A percentile compares a stretch with the other conserved stretches of the same genome.
Conservation (phyloP, 192 early-diverging fungal genomes). For the Powellomyces hirtus region DNA sequence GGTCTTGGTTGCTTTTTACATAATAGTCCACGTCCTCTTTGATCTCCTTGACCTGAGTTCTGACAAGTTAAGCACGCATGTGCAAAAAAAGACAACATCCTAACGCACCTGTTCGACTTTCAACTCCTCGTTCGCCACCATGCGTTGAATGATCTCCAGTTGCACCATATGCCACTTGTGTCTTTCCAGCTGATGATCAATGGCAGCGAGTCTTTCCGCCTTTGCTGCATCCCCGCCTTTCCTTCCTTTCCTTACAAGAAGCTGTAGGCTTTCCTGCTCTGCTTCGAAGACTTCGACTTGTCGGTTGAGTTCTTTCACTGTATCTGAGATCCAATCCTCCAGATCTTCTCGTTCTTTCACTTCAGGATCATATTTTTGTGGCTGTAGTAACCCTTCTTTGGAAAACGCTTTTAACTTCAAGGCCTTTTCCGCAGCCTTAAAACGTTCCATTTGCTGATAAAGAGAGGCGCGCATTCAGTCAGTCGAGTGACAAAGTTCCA, state of each 20-base stretch:
- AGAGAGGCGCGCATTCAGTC: background rate
- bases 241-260: constrained; percentile 66
- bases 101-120: constrained; percentile 77
- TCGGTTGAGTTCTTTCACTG: constrained; percentile 76
- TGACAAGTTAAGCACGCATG: background rate
- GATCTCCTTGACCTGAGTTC: constrained; percentile 70
- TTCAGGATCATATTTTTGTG: constrained; percentile 86
- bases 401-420: constrained; percentile 99
- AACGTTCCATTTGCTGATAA: constrained; percentile 92
- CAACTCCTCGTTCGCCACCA: constrained; percentile 90
- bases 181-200: constrained; percentile 79
- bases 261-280: constrained; percentile 74
- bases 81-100: no score
- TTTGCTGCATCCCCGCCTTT: constrained; percentile 75
- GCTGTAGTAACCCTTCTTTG: constrained; percentile 83
- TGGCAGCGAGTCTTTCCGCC: constrained; percentile 63
- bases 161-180: constrained; percentile 89
- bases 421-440: constrained; percentile 97
- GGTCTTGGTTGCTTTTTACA: constrained; percentile 85
- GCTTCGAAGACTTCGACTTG: constrained; percentile 95
- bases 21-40: constrained; percentile 93
- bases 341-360: constrained; percentile 88
- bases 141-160: constrained; percentile 87
- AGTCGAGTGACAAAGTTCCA: no score
- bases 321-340: constrained; percentile 78